phyloP scores from a whole-genome alignment of 192 early-diverging fungal genomes.

The Dispira simplex region DNA sequence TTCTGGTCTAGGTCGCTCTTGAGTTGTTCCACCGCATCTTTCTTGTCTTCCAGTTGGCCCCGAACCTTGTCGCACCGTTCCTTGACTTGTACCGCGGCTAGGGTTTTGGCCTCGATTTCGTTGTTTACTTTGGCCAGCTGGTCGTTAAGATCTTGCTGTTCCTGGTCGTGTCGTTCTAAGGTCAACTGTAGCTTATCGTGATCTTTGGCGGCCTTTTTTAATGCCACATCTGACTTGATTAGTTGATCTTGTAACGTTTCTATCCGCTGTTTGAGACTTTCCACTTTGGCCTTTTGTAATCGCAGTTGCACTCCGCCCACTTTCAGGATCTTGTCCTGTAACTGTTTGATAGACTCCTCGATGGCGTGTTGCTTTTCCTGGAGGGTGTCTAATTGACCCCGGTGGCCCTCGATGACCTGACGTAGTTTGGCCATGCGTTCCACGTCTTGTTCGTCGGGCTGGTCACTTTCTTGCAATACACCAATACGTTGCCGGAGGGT shows the following conservation, averaged over 20 bases:
- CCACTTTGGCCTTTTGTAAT: slow-evolving; percentile 70
- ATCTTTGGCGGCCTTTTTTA: slow-evolving; percentile 61
- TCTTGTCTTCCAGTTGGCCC: slow-evolving; percentile 41
- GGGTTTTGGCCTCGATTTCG: slow-evolving; percentile 37
- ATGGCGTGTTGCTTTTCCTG: slow-evolving; percentile 42
- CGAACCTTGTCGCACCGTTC: slow-evolving; percentile 23
- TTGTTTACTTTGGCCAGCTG: slow-evolving; percentile 45
- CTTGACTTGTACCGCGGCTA: slow-evolving; percentile 28
- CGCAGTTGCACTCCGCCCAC: slow-evolving; percentile 79
- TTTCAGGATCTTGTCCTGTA: slow-evolving; percentile 85
- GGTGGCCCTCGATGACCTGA: slow-evolving; percentile 27
- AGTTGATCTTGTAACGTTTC: slow-evolving; percentile 44
- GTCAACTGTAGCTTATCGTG: slow-evolving; percentile 47
- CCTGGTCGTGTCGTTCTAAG: slow-evolving; percentile 42
- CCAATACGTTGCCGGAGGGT: slow-evolving; percentile 53
- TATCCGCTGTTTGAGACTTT: slow-evolving; percentile 65
- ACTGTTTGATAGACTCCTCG: slow-evolving; percentile 56
- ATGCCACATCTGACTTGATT: slow-evolving; percentile 56
- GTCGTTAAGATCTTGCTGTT: slow-evolving; percentile 43
- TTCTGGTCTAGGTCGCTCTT: slow-evolving; percentile 54
- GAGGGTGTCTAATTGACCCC: slow-evolving; percentile 26
- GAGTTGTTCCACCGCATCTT: slow-evolving; percentile 42
- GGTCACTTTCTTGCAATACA: slow-evolving; percentile 16
- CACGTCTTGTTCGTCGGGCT: slow-evolving; percentile 20
- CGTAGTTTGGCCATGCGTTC: slow-evolving; percentile 24